Percentiles rank a stretch among this genome's conserved stretches.
Evolutionary conservation across 306 rosid species (phyloP).

Genomic region (Parietaria judaica): DNA sequence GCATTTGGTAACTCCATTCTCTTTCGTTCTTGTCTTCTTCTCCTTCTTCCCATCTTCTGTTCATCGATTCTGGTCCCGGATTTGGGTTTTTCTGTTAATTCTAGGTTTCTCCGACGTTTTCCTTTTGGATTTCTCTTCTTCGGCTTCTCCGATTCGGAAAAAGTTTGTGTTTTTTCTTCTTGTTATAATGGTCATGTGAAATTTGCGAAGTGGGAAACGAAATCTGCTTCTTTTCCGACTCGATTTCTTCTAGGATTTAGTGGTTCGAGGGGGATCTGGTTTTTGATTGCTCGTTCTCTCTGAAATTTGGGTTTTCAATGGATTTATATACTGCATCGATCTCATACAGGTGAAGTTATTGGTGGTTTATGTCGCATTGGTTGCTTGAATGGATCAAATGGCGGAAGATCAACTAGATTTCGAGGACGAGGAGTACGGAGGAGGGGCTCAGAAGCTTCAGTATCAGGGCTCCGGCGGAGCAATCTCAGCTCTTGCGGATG

Average conservation of each 20-base stretch:
- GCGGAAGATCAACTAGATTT: slow-evolving; percentile 35
- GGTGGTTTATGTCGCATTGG: slow-evolving; percentile 10
- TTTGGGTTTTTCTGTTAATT: neutral
- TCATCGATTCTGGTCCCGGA: slow-evolving; percentile 6
- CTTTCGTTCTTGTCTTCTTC: neutral
- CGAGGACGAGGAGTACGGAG: slow-evolving; percentile 35
- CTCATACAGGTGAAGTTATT: slow-evolving; percentile 22
- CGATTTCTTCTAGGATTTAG: slow-evolving; percentile 5
- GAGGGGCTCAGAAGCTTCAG: slow-evolving; percentile 31
- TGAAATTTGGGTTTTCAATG: too few species aligned
- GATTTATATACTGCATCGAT: neutral
- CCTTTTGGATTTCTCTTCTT: neutral
- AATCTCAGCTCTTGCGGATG: slow-evolving; percentile 42
- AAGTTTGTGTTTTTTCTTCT: neutral
- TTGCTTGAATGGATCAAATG: slow-evolving; percentile 21
- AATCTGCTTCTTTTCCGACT: neutral
- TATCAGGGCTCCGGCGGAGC: slow-evolving; percentile 39
- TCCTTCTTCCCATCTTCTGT: neutral
- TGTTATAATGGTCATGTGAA: too few species aligned
- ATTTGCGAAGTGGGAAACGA: neutral
- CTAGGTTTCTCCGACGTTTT: neutral
- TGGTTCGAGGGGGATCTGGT: too few species aligned
- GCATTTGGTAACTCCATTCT: too few species aligned
- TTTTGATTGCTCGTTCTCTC: too few species aligned
- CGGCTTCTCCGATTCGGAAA: neutral